These are phyloP conservation scores for Corinectria fuckeliana DNA, from an alignment of 2,329 filamentous ascomycete genomes.

Conservation along the genomic window DNA sequence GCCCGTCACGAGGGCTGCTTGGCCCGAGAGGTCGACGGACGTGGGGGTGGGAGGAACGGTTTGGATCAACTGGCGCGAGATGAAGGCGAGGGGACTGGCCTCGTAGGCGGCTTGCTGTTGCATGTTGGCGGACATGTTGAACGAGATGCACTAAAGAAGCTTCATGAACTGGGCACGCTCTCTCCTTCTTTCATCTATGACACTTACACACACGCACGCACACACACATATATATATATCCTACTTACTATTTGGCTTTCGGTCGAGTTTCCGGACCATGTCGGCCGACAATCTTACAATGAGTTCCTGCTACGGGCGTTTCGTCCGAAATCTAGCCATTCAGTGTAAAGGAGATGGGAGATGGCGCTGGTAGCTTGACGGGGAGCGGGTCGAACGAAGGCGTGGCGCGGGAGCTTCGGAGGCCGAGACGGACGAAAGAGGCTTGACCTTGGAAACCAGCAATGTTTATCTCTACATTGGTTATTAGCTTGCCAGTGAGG, in stretches of 20 bases:
- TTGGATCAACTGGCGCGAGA: constrained; percentile 36
- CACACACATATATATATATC: background rate
- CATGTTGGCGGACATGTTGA: constrained; percentile 30
- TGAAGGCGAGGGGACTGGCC: constrained; percentile 29
- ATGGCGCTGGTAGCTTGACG: background rate
- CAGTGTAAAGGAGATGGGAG: background rate
- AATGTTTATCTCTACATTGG: background rate
- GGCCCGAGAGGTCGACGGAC: constrained; percentile 40
- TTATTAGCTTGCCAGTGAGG: background rate
- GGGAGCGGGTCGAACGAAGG: constrained; percentile 12
- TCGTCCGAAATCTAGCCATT: background rate
- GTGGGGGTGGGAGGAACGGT: constrained; percentile 33
- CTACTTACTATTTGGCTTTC: background rate
- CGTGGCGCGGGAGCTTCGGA: constrained; percentile 17
- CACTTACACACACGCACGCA: too few species aligned
- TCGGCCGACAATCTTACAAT: background rate
- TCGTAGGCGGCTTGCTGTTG: constrained; percentile 32
- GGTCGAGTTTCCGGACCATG: constrained; percentile 5
- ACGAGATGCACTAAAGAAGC: too few species aligned
- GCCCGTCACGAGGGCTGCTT: constrained; percentile 57
- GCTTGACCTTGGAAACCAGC: background rate
- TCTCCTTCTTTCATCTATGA: background rate
- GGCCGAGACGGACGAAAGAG: constrained; percentile 26
- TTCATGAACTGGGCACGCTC: background rate
- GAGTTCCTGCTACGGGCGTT: background rate